These are phyloP conservation scores for Apocynum venetum DNA, from an alignment of 257 asterid species.

Conservation along the genomic window DNA sequence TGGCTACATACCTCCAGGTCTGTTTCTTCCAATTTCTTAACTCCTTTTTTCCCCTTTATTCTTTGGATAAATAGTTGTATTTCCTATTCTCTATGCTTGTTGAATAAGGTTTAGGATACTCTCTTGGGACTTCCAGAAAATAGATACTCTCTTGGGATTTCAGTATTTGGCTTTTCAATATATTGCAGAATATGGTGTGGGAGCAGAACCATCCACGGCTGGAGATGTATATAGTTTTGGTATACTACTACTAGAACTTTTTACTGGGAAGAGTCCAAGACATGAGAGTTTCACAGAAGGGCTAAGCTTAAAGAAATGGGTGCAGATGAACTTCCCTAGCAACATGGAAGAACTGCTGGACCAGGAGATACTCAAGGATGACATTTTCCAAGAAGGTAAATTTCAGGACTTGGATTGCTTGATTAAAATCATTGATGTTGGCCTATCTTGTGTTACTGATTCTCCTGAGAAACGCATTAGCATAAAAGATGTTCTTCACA, in stretches of 20 bases:
- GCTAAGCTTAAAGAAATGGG: constrained; percentile 49
- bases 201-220: constrained; percentile 38
- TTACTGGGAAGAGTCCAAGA: constrained; percentile 50
- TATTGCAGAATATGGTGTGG: constrained; percentile 52
- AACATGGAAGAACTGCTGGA: constrained; percentile 39
- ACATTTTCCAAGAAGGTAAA: constrained; percentile 1
- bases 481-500: constrained; percentile 37
- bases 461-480: constrained; percentile 32
- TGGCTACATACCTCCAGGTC: constrained; percentile 68
- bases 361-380: constrained; percentile 20
- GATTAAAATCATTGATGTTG: constrained; percentile 32
- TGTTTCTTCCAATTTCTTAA: not conserved
- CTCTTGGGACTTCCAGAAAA: too few relatives aligned
- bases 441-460: constrained; percentile 42
- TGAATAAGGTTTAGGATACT: too few relatives aligned
- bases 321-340: constrained; percentile 31
- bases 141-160: too few relatives aligned
- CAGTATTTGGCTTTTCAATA: not conserved
- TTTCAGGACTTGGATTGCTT: constrained; percentile 22
- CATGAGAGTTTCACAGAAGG: constrained; percentile 36
- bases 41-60: not conserved
- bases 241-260: constrained; percentile 48
- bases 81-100: too few relatives aligned
- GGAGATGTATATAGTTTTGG: constrained; percentile 72
- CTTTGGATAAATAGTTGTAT: too few relatives aligned